Evolutionary conservation across 2,329 filamentous ascomycete genomes (phyloP), one percentile per base, ranked within the genome.

Genomic region (Neurospora sp.): DNA sequence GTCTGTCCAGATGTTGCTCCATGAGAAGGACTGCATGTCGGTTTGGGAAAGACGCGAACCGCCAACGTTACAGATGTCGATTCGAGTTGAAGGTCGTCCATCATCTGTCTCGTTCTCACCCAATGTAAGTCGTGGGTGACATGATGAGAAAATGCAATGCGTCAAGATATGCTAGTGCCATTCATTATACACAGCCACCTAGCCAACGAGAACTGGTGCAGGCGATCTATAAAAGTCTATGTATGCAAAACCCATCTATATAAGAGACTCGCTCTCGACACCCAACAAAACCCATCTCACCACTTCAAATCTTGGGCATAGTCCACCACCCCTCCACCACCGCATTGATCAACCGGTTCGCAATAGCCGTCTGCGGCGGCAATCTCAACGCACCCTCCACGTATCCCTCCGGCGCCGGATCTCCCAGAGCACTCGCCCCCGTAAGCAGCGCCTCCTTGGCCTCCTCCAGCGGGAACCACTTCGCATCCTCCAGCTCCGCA

Each of bases 291-390:
- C 1, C 6, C 28, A 42, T 7, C 38, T 42, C 36, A 67, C 39
- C 17, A 66, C 28, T 52, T 74, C 79, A 87, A 10, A 86, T 86
- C 79, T 87, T 90, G 71, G 85, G 75, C 2, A 82, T 83, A 11
- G 84, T 84, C 71, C 92, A 82, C 78, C 92, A 96, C 0, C 93
- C 93, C 68, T 89, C 88, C 0, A 90, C 87, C 15, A 97, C 93
- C 1, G 93, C 93, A 68, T 84, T 85, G 75, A 99, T 89, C 77
- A 98, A 81, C 78, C 94, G 91, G 79, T 98, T 92, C 17, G 96
- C 96, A 85, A 99, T 98, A 1, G 96, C 95, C 42, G 93, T 97
- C 71, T 85, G 82, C 2, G 93, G 93, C 66, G 96, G 96, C 77
- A 99, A 80, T 70, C 93, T 87, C 82, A 99, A 79, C 3, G 85